Percentiles rank a stretch among this genome's conserved stretches.
phyloP scores from a whole-genome alignment of 2,329 filamentous ascomycete genomes.

The Pezicula carpinea region DNA sequence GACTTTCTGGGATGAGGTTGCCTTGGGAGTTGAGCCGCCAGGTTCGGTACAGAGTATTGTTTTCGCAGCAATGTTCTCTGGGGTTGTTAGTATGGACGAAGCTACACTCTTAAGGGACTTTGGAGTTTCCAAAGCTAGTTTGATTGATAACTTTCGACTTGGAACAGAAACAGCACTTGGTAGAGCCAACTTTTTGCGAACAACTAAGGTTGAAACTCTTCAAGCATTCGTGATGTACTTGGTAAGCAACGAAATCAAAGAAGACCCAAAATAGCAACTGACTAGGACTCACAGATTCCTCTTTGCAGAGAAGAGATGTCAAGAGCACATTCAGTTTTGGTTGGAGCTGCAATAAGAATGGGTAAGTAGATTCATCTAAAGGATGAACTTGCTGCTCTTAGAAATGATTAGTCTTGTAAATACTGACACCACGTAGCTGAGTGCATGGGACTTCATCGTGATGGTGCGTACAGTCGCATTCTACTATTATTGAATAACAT shows the following conservation, averaged over 20 bases:
- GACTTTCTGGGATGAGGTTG: constrained; percentile 60
- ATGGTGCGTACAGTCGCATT: constrained; percentile 28
- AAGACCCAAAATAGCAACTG: background rate
- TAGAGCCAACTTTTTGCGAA: constrained; percentile 66
- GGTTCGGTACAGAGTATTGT: constrained; percentile 63
- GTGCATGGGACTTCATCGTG: constrained; percentile 72
- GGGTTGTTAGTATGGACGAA: constrained; percentile 61
- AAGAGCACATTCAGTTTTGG: constrained; percentile 66
- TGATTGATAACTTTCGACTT: constrained; percentile 59
- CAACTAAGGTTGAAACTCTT: constrained; percentile 68
- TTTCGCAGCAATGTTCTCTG: constrained; percentile 66
- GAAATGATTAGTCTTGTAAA: no score
- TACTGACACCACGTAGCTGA: constrained; percentile 42
- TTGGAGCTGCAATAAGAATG: constrained; percentile 67
- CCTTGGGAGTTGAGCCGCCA: constrained; percentile 54
- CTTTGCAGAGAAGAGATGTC: constrained; percentile 70
- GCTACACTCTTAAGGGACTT: constrained; percentile 46
- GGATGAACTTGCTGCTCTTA: no score
- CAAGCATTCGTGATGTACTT: constrained; percentile 76
- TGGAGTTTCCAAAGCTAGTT: constrained; percentile 48
- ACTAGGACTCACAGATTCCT: constrained; percentile 47
- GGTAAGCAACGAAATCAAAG: constrained; percentile 37
- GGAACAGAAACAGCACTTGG: constrained; percentile 64
- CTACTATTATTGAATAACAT: no score
- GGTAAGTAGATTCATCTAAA: no score